phyloP scores from a whole-genome alignment of 2,329 filamentous ascomycete genomes.

The Thermothelomyces thermophilus region DNA sequence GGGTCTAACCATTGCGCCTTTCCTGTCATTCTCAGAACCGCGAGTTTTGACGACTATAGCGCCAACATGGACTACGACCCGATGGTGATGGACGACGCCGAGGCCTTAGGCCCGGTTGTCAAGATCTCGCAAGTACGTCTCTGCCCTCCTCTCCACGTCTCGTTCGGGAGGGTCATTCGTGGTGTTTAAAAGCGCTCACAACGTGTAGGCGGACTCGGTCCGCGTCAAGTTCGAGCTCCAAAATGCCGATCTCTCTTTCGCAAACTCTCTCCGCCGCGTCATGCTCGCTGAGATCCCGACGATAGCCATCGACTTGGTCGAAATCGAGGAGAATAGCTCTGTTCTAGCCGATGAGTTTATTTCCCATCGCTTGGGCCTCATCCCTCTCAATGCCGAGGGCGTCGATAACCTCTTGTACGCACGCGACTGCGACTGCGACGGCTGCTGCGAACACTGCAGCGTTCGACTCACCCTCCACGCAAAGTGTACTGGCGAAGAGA shows the following conservation, averaged over 20 bases:
- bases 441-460: conserved; percentile 87
- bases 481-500: conserved; percentile 75
- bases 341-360: conserved; percentile 95
- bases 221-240: conserved; percentile 88
- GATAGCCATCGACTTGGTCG: conserved; percentile 88
- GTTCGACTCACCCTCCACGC: conserved; percentile 80
- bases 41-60: not conserved
- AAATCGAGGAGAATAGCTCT: conserved; percentile 89
- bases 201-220: conserved; percentile 61
- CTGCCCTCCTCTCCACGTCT: conserved; percentile 7
- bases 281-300: conserved; percentile 94
- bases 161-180: not conserved
- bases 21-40: not conserved
- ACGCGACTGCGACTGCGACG: conserved; percentile 93
- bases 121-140: conserved; percentile 51
- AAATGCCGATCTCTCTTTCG: conserved; percentile 83
- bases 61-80: conserved; percentile 51
- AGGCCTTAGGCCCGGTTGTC: conserved; percentile 49
- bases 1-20: not conserved
- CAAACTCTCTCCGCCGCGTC: conserved; percentile 83
- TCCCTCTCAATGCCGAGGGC: conserved; percentile 79
- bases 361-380: conserved; percentile 81
- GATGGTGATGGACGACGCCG: conserved; percentile 54
- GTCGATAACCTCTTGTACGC: conserved; percentile 79
- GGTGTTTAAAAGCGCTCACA: conserved; percentile 22